Conservation (phyloP, 148 eudicot genomes). For the Fagopyrum esculentum region DNA sequence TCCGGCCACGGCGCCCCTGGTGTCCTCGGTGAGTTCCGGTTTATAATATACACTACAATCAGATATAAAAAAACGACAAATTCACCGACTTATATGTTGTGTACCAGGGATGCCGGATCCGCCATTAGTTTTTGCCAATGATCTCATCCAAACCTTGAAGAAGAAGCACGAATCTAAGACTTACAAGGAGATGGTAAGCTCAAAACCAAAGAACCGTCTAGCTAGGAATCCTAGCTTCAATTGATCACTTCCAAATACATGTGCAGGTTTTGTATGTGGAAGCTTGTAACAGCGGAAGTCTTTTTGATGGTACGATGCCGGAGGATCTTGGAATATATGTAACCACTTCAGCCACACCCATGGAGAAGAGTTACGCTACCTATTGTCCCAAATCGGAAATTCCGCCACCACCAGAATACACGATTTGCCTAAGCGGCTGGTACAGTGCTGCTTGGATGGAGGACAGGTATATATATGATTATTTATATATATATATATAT, state of each 20-base stretch:
- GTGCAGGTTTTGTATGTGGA: conserved; percentile 37
- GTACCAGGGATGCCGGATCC: conserved; percentile 31
- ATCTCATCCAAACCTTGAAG: conserved; percentile 32
- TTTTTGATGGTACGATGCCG: conserved; percentile 44
- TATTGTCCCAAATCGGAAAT: conserved; percentile 40
- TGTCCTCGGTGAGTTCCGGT: too few species aligned
- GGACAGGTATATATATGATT: conserved; percentile 27
- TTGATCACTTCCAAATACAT: too few species aligned
- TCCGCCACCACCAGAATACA: conserved; percentile 33
- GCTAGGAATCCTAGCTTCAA: too few species aligned
- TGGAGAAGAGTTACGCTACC: conserved; percentile 45
- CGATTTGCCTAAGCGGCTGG: conserved; percentile 37
- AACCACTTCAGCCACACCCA: conserved; percentile 44
- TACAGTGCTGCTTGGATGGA: conserved; percentile 54
- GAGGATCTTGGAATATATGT: conserved; percentile 38
- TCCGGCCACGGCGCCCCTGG: too few species aligned
- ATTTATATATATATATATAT: too few species aligned
- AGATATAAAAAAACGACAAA: too few species aligned
- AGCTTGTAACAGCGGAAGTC: conserved; percentile 46
- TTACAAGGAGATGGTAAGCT: conserved; percentile 51
- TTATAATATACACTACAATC: too few species aligned
- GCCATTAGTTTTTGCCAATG: conserved; percentile 32
- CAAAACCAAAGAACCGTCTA: too few species aligned
- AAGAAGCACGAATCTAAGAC: conserved; percentile 31
- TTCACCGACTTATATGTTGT: conserved; percentile 3